Conservation (phyloP, 2,329 filamentous ascomycete species). For the Colletotrichum falcatum region DNA sequence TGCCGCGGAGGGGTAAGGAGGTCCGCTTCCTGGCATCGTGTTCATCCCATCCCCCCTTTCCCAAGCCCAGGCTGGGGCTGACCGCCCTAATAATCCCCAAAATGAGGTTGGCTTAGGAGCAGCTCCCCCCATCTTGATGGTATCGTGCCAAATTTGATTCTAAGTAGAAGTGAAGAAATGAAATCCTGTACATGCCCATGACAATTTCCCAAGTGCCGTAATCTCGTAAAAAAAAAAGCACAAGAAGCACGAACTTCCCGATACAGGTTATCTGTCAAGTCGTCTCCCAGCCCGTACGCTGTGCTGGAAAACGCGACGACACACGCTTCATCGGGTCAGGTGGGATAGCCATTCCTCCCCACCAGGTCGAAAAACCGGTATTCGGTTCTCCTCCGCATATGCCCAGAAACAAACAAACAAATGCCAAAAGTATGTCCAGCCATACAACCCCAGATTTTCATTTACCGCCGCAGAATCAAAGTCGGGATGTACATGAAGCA, state of each 20-base stretch:
- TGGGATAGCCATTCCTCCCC: slow-evolving; percentile 11
- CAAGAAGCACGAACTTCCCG: slow-evolving; percentile 40
- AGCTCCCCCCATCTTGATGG: slow-evolving; percentile 3
- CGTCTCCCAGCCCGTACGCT: slow-evolving; percentile 25
- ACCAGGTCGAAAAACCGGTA: slow-evolving; percentile 47
- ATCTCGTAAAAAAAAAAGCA: slow-evolving; percentile 35
- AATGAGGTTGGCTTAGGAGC: slow-evolving; percentile 1
- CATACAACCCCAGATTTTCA: slow-evolving; percentile 16
- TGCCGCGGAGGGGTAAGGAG: slow-evolving; percentile 2
- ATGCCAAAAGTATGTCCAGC: slow-evolving; percentile 29
- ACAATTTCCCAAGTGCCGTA: slow-evolving; percentile 28
- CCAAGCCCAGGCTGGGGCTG: not conserved
- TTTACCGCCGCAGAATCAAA: not conserved
- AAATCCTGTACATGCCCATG: slow-evolving; percentile 15
- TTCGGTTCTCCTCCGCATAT: slow-evolving; percentile 22
- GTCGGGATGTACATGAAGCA: slow-evolving; percentile 32
- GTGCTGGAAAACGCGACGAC: slow-evolving; percentile 22
- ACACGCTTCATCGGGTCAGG: slow-evolving; percentile 8
- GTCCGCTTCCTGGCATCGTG: slow-evolving; percentile 24
- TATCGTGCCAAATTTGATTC: slow-evolving; percentile 23
- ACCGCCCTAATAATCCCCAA: not conserved
- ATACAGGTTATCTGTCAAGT: slow-evolving; percentile 40
- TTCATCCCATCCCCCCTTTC: slow-evolving; percentile 9
- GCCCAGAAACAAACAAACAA: slow-evolving; percentile 26
- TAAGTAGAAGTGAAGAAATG: slow-evolving; percentile 19